Evolutionary conservation across 192 early-diverging fungal species (phyloP).

Genomic region (Entomortierella lignicola): DNA sequence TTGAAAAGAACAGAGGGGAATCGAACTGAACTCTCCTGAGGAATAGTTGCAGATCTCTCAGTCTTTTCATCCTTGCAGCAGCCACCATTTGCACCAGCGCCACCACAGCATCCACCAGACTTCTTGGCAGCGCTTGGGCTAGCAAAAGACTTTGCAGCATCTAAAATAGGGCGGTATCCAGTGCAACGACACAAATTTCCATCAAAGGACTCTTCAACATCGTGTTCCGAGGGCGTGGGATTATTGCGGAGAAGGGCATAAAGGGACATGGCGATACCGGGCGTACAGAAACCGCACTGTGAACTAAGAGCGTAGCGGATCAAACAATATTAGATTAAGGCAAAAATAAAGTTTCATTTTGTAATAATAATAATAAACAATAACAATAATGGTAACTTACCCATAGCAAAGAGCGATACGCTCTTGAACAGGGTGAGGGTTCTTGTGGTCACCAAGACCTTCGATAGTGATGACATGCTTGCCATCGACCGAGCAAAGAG

Average conservation of each 20-base stretch:
- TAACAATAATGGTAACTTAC: background rate
- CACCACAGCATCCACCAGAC: conserved; percentile 45
- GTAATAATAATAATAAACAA: background rate
- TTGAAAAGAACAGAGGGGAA: conserved; percentile 63
- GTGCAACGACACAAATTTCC: conserved; percentile 94
- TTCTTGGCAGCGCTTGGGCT: conserved; percentile 28
- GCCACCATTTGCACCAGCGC: conserved; percentile 56
- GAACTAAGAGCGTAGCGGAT: conserved; percentile 48
- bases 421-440: conserved; percentile 83
- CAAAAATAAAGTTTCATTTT: background rate
- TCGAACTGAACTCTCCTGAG: conserved; percentile 48
- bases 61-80: conserved; percentile 62
- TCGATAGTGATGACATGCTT: conserved; percentile 89
- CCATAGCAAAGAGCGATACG: conserved; percentile 79
- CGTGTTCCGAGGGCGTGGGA: conserved; percentile 69
- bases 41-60: conserved; percentile 31
- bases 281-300: conserved; percentile 94
- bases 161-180: conserved; percentile 88
- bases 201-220: conserved; percentile 88
- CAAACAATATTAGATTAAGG: background rate
- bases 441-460: conserved; percentile 74
- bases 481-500: conserved; percentile 76
- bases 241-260: conserved; percentile 84
- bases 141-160: conserved; percentile 78
- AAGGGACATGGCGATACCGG: conserved; percentile 90